Evolutionary conservation across 495 filamentous ascomycete species (phyloP).

Genomic region (Penicillium cataractarum): DNA sequence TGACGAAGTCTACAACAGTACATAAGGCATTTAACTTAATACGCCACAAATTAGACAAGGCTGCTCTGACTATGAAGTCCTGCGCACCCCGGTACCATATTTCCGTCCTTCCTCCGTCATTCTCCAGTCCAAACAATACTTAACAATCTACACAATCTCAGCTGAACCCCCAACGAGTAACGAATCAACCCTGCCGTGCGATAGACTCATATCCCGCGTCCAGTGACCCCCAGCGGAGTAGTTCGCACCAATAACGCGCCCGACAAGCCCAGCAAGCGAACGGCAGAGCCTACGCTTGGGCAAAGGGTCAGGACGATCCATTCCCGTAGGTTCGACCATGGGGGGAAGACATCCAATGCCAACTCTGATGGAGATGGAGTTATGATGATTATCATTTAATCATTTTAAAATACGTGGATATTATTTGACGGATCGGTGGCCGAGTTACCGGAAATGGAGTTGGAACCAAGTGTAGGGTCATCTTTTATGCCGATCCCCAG

Average conservation of each 20-base stretch:
- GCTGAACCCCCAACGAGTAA: neutral
- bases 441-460: conserved; percentile 24
- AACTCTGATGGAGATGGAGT: neutral
- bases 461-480: conserved; percentile 37
- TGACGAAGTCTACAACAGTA: neutral
- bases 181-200: neutral
- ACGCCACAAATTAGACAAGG: too few relatives aligned
- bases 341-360: neutral
- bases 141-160: neutral
- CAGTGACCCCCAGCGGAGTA: conserved; percentile 2
- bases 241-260: neutral
- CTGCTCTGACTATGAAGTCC: neutral
- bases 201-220: conserved; percentile 2
- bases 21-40: too few relatives aligned
- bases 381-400: neutral
- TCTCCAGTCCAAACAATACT: neutral
- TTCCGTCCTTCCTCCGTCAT: neutral
- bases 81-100: neutral
- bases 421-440: conserved; percentile 31
- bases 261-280: neutral
- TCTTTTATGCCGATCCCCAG: conserved; percentile 35
- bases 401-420: neutral
- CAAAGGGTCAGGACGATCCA: conserved; percentile 34
- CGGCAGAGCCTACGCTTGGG: conserved; percentile 20
- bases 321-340: conserved; percentile 30